phyloP scores from a whole-genome alignment of 83 land plant genomes.

The Picea abies region DNA sequence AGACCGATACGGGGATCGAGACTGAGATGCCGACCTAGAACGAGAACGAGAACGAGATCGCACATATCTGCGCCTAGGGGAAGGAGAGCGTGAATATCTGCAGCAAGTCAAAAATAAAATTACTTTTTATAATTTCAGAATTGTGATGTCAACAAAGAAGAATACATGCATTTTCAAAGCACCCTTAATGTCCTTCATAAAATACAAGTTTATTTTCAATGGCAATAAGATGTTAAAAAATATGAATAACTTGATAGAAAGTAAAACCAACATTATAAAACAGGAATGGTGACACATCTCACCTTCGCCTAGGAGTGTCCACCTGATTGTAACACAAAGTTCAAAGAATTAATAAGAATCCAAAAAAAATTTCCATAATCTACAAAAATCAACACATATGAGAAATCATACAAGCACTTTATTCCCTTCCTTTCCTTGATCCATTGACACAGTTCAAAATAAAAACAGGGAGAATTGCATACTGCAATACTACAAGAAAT shows the following conservation, averaged over 20 bases:
- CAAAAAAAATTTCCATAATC: neutral
- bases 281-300: neutral
- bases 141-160: neutral
- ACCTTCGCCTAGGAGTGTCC: constrained; percentile 17
- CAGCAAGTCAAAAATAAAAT: neutral
- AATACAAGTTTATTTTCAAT: neutral
- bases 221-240: neutral
- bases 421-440: neutral
- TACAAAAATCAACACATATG: neutral
- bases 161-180: neutral
- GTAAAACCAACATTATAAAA: neutral
- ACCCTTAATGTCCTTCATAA: neutral
- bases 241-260: neutral
- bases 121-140: neutral
- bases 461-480: neutral
- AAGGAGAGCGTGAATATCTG: constrained; percentile 21
- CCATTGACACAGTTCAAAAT: neutral
- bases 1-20: constrained; percentile 13
- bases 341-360: constrained; percentile 2
- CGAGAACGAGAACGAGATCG: constrained; percentile 11
- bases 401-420: neutral
- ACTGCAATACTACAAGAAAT: neutral
- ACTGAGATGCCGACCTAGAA: neutral
- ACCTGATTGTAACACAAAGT: constrained; percentile 5
- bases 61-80: constrained; percentile 16